Evolutionary conservation across 495 filamentous ascomycete genomes (phyloP).

Genomic region (Lasiosphaeris hirsuta): DNA sequence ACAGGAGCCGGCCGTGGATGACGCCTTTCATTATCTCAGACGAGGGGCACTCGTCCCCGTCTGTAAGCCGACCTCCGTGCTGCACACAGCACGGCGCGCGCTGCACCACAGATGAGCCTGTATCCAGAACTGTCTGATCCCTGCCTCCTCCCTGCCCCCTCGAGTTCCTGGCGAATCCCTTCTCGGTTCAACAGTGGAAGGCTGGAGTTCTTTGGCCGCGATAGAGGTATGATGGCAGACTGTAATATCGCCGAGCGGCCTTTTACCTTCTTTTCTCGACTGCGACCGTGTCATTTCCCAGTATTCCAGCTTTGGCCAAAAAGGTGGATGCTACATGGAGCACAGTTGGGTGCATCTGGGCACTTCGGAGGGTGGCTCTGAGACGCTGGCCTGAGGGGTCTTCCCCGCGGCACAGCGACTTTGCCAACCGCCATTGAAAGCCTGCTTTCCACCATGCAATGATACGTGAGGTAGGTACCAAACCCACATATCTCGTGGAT

Average conservation of each 20-base stretch:
- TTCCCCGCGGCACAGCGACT: constrained; percentile 2
- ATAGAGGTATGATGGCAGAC: too few species aligned
- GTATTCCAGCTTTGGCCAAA: too few species aligned
- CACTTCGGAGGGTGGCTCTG: background rate
- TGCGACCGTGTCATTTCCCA: too few species aligned
- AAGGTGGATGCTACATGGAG: too few species aligned
- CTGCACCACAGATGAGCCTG: constrained; percentile 8
- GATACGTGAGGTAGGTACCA: constrained; percentile 4
- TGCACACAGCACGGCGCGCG: background rate
- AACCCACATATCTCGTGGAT: background rate
- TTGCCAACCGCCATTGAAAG: constrained; percentile 7
- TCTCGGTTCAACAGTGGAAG: background rate
- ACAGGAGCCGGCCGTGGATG: too few species aligned
- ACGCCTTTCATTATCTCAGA: constrained; percentile 2
- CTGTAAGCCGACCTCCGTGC: background rate
- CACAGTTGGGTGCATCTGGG: too few species aligned
- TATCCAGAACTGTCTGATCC: constrained; percentile 12
- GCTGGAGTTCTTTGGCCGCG: background rate
- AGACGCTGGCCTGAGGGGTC: background rate
- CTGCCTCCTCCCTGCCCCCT: constrained; percentile 1
- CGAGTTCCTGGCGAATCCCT: background rate
- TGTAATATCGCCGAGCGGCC: too few species aligned
- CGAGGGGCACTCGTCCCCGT: background rate
- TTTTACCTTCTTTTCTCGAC: too few species aligned
- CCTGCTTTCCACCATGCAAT: constrained; percentile 3